phyloP scores from a whole-genome alignment of 2,329 filamentous ascomycete genomes.

The Cucurbitaria berberidis region DNA sequence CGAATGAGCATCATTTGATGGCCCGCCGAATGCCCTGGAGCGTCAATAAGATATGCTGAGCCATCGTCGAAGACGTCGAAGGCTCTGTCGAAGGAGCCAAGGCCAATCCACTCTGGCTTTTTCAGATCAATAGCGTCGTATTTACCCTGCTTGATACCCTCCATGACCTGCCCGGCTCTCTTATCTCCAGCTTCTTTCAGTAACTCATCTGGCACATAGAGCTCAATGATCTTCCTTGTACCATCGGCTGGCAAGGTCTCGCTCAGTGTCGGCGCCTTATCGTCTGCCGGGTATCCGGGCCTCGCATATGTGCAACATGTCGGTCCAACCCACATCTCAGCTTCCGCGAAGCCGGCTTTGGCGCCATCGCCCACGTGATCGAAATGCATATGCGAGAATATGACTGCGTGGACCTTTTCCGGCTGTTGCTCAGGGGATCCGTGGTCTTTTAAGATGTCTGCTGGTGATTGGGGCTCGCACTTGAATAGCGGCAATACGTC shows the following conservation, averaged over 20 bases:
- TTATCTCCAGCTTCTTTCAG: slow-evolving; percentile 28
- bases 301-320: slow-evolving; percentile 40
- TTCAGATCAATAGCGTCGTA: slow-evolving; percentile 38
- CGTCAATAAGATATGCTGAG: slow-evolving; percentile 57
- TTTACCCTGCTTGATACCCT: slow-evolving; percentile 29
- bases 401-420: slow-evolving; percentile 49
- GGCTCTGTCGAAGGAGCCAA: slow-evolving; percentile 51
- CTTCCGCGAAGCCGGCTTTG: slow-evolving; percentile 42
- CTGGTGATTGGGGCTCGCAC: slow-evolving; percentile 39
- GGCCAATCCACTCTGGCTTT: slow-evolving; percentile 46
- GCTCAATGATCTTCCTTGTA: slow-evolving; percentile 51
- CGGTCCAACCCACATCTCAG: slow-evolving; percentile 50
- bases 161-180: slow-evolving; percentile 31
- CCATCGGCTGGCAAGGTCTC: slow-evolving; percentile 52
- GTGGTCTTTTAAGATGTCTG: slow-evolving; percentile 34
- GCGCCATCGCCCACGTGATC: slow-evolving; percentile 51
- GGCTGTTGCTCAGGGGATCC: slow-evolving; percentile 39
- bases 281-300: slow-evolving; percentile 36
- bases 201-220: slow-evolving; percentile 37
- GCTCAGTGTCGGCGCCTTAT: slow-evolving; percentile 41
- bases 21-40: slow-evolving; percentile 60
- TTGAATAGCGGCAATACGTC: slow-evolving; percentile 49
- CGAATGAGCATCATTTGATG: slow-evolving; percentile 54
- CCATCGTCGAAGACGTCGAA: slow-evolving; percentile 59
- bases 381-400: slow-evolving; percentile 50